phyloP scores from a whole-genome alignment of 208 protist genomes.

The Trypanosoma brucei region DNA sequence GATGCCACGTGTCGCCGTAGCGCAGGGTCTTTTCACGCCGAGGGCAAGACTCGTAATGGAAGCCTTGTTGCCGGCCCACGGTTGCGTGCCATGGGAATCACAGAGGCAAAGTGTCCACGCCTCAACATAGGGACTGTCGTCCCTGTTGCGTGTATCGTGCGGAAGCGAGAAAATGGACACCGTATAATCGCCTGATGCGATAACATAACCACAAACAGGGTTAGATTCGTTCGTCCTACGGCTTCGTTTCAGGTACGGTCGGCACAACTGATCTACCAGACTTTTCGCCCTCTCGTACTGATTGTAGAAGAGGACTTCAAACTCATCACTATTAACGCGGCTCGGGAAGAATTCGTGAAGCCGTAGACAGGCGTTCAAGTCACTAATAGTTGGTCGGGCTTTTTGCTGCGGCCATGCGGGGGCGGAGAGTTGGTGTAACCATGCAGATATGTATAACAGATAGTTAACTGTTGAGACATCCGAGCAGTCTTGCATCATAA shows the following conservation, averaged over 20 bases:
- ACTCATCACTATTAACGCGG: conserved; percentile 59
- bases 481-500: conserved; percentile 53
- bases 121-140: conserved; percentile 31
- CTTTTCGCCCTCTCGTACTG: conserved; percentile 41
- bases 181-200: conserved; percentile 87
- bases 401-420: conserved; percentile 63
- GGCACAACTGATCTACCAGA: conserved; percentile 57
- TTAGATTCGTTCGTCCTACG: conserved; percentile 5
- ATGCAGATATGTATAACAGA: conserved; percentile 83
- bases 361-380: conserved; percentile 72
- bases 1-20: background rate
- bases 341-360: conserved; percentile 74
- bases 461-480: conserved; percentile 79
- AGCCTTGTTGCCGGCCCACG: conserved; percentile 77
- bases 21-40: conserved; percentile 15
- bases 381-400: conserved; percentile 65
- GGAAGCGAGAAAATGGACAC: conserved; percentile 73
- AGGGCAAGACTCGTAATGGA: conserved; percentile 64
- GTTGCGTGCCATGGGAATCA: conserved; percentile 85
- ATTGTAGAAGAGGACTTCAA: conserved; percentile 84
- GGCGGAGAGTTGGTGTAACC: conserved; percentile 81
- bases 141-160: conserved; percentile 36
- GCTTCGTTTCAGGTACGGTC: conserved; percentile 9
- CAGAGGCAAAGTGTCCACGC: conserved; percentile 82
- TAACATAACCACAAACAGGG: conserved; percentile 79